Percentiles rank a stretch among this genome's conserved stretches.
Conservation (phyloP, 495 filamentous ascomycete species). For the Platismatia glauca region DNA sequence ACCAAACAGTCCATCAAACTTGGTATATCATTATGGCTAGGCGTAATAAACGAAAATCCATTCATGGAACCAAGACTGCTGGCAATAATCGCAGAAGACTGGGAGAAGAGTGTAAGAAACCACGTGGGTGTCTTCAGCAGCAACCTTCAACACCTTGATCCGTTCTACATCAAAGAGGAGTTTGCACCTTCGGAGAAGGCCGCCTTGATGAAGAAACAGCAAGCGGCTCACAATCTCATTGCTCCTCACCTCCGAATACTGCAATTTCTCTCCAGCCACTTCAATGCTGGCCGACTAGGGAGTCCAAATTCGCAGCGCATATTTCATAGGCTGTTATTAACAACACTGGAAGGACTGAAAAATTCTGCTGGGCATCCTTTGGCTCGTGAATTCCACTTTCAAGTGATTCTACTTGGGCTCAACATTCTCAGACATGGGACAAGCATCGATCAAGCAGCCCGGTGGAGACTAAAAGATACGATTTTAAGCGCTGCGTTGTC, state of each 20-base stretch:
- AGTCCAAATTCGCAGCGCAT: constrained; percentile 69
- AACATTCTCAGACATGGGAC: constrained; percentile 63
- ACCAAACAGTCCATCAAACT: constrained; percentile 92
- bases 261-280: constrained; percentile 88
- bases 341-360: constrained; percentile 64
- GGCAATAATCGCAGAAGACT: constrained; percentile 72
- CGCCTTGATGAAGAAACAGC: constrained; percentile 61
- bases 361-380: constrained; percentile 70
- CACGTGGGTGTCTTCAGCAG: constrained; percentile 73
- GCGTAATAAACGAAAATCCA: constrained; percentile 94
- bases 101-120: constrained; percentile 71
- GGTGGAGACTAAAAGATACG: constrained; percentile 77
- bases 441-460: constrained; percentile 46
- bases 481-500: constrained; percentile 73
- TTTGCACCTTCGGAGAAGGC: constrained; percentile 84
- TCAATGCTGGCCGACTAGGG: constrained; percentile 76
- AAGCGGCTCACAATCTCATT: constrained; percentile 66
- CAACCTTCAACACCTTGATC: constrained; percentile 62
- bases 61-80: constrained; percentile 74
- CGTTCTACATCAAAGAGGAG: constrained; percentile 83
- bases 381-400: constrained; percentile 82
- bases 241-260: constrained; percentile 78
- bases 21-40: constrained; percentile 90
- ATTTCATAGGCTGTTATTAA: constrained; percentile 67
- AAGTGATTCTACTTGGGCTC: constrained; percentile 73